phyloP scores from a whole-genome alignment of 1,284 basidiomycete species.

The Stereum hirsutum region DNA sequence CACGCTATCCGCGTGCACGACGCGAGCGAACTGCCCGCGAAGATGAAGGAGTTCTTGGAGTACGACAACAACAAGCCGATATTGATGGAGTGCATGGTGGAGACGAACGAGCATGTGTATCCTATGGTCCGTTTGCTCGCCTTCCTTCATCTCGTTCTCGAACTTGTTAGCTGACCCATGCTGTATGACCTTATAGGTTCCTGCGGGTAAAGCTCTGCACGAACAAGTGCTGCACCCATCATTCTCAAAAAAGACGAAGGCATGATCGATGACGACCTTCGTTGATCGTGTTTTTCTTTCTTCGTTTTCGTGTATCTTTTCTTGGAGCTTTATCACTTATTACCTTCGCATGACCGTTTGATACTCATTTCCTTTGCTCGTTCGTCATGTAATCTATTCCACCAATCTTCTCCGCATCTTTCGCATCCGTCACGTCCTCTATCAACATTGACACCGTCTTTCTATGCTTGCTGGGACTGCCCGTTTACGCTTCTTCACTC shows the following conservation, averaged over 20 bases:
- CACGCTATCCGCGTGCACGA: constrained; percentile 78
- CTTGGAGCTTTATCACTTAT: too few relatives aligned
- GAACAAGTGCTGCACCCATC: constrained; percentile 72
- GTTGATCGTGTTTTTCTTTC: too few relatives aligned
- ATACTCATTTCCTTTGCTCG: too few relatives aligned
- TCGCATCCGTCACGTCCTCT: too few relatives aligned
- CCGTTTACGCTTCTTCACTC: too few relatives aligned
- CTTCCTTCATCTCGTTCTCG: constrained; percentile 3
- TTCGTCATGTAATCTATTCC: too few relatives aligned
- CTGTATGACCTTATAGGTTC: constrained; percentile 40
- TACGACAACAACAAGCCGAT: constrained; percentile 85
- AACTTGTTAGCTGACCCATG: constrained; percentile 13
- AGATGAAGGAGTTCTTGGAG: constrained; percentile 99
- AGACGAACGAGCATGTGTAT: constrained; percentile 89
- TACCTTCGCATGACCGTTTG: too few relatives aligned
- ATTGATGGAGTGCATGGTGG: constrained; percentile 85
- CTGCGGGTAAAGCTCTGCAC: constrained; percentile 87
- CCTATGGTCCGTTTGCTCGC: constrained; percentile 64
- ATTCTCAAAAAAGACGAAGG: constrained; percentile 22
- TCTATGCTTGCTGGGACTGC: too few relatives aligned
- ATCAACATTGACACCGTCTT: too few relatives aligned
- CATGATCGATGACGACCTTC: too few relatives aligned
- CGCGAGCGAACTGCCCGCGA: constrained; percentile 74
- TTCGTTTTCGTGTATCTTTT: too few relatives aligned
- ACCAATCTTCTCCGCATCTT: too few relatives aligned